Evolutionary conservation across 306 rosid genomes (phyloP), one percentile per base, ranked within the genome.

Genomic region (Trifolium dubium): DNA sequence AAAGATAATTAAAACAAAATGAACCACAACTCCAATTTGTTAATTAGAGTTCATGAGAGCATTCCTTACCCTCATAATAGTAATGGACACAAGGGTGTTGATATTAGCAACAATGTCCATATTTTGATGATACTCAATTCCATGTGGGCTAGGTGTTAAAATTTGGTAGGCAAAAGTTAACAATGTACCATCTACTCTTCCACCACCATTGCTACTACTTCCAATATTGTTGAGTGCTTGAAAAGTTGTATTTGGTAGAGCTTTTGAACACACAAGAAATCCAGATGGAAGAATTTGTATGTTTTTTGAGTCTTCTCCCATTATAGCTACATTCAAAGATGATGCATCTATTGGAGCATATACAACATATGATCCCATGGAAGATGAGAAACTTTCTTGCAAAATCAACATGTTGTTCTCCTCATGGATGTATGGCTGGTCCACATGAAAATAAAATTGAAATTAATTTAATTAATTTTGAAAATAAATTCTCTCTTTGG

Each of bases 271-370:
- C 0, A 93, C 72, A 2, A 91, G 44, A 11, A 91, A 82, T 34
- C 98, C 98, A 0, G 92, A 88, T 12, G 98, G 92, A 37, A 93
- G 93, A 2, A 93, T 67, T 0, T 84, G 79, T n/a, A 93, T n/a
- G 8, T 11, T 7, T 0, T 69, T 75, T n/a, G 87, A 29, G 63
- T 88, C 88, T 7, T 79, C 85, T 2, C 87, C 89, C 0, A 34
- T 49, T 4, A 79, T 14, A 0, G 79, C 85, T 17, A 44, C 4
- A 4, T 67, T 60, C 32, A 91, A 32, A 0, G 73, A 31, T 29
- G 66, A 2, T 15, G 34, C 23, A 67, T 91, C 92, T 0, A 77
- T 10, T 3, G 96, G 96, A 14, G 96, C 90, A 64, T 82, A 93
- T 1, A 86, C 56, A 14, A 93, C 31, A 46, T 81, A 9, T 0